Base-by-base conservation (phyloP, 1,139 yeast species). In the Scheffersomyces titani region DNA sequence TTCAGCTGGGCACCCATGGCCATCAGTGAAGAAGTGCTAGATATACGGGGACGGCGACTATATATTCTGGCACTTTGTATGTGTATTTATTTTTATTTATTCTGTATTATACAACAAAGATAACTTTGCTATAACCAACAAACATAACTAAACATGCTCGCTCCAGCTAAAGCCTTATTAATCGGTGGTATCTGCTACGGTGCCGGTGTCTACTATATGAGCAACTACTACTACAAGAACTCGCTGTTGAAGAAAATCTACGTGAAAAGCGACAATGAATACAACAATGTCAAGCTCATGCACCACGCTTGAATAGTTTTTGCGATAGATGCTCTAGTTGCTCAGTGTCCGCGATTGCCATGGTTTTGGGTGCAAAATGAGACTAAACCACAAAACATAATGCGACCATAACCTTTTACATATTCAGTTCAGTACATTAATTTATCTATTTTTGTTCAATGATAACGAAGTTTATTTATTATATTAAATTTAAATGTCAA, bases 171-270 rank as follows among this genome's bases (percentile, higher is more conserved):
- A 64, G 77, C 78, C 18, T 67, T 77, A 54, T 51, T 71, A 13
- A 59, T 69, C 44, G 81, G 81, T 51, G 81, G 80, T 56, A 61
- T 65, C 45, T 69, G 69, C 51, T 77, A 77, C 59, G 78, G 76
- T 16, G 55, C 70, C 18, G 79, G 76, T 49, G 76, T 69, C 3
- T 62, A 67, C 54, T 76, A 68, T 64, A 78, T 78, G 82, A 61
- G 70, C n/a, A 72, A 65, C 47, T 61, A 67, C 59, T 77, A 76
- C 66, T 76, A 72, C 64, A 58, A 66, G 46, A 63, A 66, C 49
- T 75, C 78, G n/a, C 55, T 69, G 7, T 63, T 77, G 54, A 74
- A 69, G 59, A 65, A 66, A 55, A 72, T 72, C 40, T 78, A 66
- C 58, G 75, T 70, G 40, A 61, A 60, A 2, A 65, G 74, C 19